Conservation (phyloP, 1,284 basidiomycete genomes). For the Apiotrichum montevideense region DNA sequence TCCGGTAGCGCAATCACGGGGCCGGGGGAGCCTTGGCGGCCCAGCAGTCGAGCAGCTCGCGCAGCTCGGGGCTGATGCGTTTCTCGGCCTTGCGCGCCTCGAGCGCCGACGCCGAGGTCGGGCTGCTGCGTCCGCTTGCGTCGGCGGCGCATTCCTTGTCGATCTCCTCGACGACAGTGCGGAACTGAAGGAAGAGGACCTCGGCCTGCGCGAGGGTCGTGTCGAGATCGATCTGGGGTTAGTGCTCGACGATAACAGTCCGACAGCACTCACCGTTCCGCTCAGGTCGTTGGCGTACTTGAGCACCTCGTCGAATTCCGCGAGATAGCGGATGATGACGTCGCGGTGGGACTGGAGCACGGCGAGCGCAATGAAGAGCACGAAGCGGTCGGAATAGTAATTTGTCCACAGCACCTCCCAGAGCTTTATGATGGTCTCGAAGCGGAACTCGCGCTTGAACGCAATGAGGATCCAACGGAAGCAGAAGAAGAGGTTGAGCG, state of each 20-base stretch:
- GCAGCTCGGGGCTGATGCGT: constrained; percentile 12
- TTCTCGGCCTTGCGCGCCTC: background rate
- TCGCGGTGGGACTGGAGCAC: constrained; percentile 90
- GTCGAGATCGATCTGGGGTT: constrained; percentile 68
- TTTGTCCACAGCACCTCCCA: constrained; percentile 97
- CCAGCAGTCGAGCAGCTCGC: constrained; percentile 16
- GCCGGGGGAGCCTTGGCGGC: background rate
- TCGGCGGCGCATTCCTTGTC: constrained; percentile 48
- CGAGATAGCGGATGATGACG: constrained; percentile 85
- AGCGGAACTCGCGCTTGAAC: constrained; percentile 93
- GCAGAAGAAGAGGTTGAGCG: constrained; percentile 94
- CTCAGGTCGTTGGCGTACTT: constrained; percentile 93
- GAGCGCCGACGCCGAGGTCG: background rate
- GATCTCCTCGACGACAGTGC: constrained; percentile 68
- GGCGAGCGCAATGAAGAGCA: constrained; percentile 90
- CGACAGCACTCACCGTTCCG: constrained; percentile 57
- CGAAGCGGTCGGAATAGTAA: constrained; percentile 77
- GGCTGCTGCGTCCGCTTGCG: background rate
- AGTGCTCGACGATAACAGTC: background rate
- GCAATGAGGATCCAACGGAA: constrained; percentile 75
- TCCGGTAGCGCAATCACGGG: background rate
- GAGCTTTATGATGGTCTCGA: constrained; percentile 76
- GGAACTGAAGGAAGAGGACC: constrained; percentile 65
- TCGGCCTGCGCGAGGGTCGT: constrained; percentile 87
- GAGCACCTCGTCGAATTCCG: constrained; percentile 63